Evolutionary conservation across 441 rosid species (phyloP).

Genomic region (Populus hybrid): DNA sequence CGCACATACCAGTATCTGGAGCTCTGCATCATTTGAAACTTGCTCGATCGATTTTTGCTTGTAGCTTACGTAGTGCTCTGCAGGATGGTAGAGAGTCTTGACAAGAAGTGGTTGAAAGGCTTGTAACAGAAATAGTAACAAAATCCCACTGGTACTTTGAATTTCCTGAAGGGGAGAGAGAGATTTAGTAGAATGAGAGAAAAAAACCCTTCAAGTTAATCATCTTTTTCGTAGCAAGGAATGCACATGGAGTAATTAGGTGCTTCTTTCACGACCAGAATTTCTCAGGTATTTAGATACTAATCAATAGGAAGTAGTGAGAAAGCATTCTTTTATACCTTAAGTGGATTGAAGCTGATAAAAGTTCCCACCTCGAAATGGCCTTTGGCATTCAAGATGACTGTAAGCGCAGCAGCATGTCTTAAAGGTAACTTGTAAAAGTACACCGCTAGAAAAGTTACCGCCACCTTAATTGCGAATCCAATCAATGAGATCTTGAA

Average conservation of each 20-base stretch:
- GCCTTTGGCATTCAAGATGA: constrained; percentile 52
- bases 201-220: too few relatives aligned
- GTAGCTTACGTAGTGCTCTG: constrained; percentile 28
- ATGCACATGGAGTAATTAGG: constrained; percentile 22
- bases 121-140: constrained; percentile 17
- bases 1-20: constrained; percentile 28
- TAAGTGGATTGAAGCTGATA: constrained; percentile 14
- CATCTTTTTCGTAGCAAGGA: too few relatives aligned
- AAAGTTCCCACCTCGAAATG: constrained; percentile 35
- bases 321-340: constrained; percentile 9
- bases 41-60: constrained; percentile 31
- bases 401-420: constrained; percentile 46
- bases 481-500: constrained; percentile 25
- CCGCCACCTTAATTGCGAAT: constrained; percentile 26
- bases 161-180: background rate
- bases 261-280: constrained; percentile 23
- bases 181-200: too few relatives aligned
- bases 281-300: constrained; percentile 17
- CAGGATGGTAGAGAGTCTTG: constrained; percentile 28
- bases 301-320: too few relatives aligned
- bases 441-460: constrained; percentile 27
- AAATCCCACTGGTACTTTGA: constrained; percentile 11
- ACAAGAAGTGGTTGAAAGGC: constrained; percentile 23
- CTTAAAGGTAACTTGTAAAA: constrained; percentile 25
- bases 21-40: constrained; percentile 16